Evolutionary conservation across 2,329 filamentous ascomycete species (phyloP), one percentile per base, ranked within the genome.

Genomic region (Samsoniella hepiali): DNA sequence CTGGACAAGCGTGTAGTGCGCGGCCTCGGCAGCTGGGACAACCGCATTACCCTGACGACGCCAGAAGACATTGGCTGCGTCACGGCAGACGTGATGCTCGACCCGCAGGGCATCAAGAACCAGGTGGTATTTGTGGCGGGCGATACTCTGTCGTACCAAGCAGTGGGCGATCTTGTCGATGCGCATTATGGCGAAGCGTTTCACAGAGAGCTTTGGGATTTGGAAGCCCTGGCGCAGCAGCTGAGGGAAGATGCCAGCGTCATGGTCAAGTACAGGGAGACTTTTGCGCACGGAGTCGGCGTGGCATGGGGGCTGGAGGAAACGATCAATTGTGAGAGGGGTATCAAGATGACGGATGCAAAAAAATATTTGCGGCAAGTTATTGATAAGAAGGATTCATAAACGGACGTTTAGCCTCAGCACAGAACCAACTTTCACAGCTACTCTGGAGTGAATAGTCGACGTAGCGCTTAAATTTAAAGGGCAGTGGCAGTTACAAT

Each of bases 21-120:
- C 10, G 87, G 81, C 0, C 73, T 91, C 13, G 84, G 87, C 0
- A 74, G 79, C 38, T 90, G 86, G 87, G 82, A 84, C 9, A 87
- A 84, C 64, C 71, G 72, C 44, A 81, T 91, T 47, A 89, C 86
- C 0, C 76, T 88, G 7, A 91, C 88, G 7, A 81, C 82, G 42
- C 82, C 86, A 1, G 70, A 73, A 55, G 89, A 91, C 72, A 91
- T 91, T 65, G 89, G 87, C 0, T 75, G 72, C 15, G 76, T 87
- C 56, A 82, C 84, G 10, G 86, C 85, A 0, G 82, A 86, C 61
- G 69, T 88, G 51, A 75, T 87, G 2, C 78, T 81, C 6, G 75
- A 76, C 3, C 76, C 79, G 0, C 67, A 68, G 2, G 73, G 66
- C 1, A 65, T 73, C 3, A 54, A 64, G 32, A 76, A 76, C 13